Evolutionary conservation across 2,329 filamentous ascomycete genomes (phyloP), one percentile per base, ranked within the genome.

Genomic region (Neophaeococcomyces aloes): DNA sequence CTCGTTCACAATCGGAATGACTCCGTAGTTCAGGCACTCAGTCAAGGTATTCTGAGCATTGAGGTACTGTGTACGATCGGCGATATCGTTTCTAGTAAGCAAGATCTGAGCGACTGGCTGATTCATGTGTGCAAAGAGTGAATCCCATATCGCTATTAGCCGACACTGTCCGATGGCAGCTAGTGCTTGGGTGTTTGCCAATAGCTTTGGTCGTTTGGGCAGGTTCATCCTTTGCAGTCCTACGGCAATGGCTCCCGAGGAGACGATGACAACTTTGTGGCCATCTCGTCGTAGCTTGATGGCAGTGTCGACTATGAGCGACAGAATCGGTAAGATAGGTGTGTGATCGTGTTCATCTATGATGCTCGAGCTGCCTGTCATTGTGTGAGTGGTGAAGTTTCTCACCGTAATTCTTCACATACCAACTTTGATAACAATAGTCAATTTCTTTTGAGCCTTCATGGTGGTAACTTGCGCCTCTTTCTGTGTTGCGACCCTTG

Each of bases 1-100:
- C 66, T 98, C 91, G 58, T 98, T 98, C 51, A 98, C 91, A 56
- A 98, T 95, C 7, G 91, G 91, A 50, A 98, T 93, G 19, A 96
- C 89, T 2, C 88, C 88, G 82, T 95, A 91, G 57, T 88, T 81
- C 14, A 98, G 69, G 36, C 96, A 74, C 63, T 94, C 86, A 41
- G 79, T 76, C 61, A 98, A 85, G 0, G 91, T 96, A 59, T 94
- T 95, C 65, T 95, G 87, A 0, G 91, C 91, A 67, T 98, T 98
- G 51, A 88, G 75, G 61, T 96, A 98, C 70, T 94, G 84, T 21
- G 86, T 89, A 48, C 86, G 81, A 67, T 96, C 89, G 34, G 88
- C 86, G 64, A 98, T 98, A 61, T 98, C 91, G 61, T 89, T 95
- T 56, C 91, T 76, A 3, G 91, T 96, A 53, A 98, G 72, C 25